Conservation (phyloP, 352 stramenopile species). For the Pythium biforme region DNA sequence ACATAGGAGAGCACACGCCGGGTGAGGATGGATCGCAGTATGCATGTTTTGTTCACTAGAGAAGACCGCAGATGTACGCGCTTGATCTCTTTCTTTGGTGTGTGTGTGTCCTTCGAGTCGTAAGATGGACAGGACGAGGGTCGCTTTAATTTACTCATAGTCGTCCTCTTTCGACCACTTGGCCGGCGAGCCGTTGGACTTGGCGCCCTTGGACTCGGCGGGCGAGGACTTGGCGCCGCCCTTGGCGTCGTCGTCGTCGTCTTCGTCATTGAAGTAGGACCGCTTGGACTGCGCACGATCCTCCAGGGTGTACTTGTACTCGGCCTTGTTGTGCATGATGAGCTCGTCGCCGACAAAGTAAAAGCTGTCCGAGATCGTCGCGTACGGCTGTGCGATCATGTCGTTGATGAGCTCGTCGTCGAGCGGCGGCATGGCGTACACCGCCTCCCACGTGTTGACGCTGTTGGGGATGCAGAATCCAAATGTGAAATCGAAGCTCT, state of each 20-base stretch:
- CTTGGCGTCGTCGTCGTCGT: conserved; percentile 66
- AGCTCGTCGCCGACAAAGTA: conserved; percentile 96
- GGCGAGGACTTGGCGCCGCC: conserved; percentile 50
- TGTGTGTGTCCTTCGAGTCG: background rate
- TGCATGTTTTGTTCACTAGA: background rate
- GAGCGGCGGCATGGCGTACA: conserved; percentile 93
- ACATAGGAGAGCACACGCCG: too few relatives aligned
- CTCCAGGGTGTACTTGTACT: conserved; percentile 93
- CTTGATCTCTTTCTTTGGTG: background rate
- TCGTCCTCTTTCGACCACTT: conserved; percentile 92
- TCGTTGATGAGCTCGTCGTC: conserved; percentile 93
- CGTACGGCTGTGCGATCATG: conserved; percentile 93
- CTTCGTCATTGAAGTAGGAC: conserved; percentile 88
- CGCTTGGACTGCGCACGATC: conserved; percentile 90
- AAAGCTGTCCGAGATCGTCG: conserved; percentile 94
- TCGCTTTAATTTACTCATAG: conserved; percentile 71
- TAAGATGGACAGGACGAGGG: background rate
- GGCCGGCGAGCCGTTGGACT: conserved; percentile 40
- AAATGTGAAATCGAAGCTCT: conserved; percentile 96
- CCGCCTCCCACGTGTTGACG: conserved; percentile 95
- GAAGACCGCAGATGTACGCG: background rate
- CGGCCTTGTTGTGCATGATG: conserved; percentile 96
- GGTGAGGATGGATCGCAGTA: background rate
- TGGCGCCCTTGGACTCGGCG: conserved; percentile 57
- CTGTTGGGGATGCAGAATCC: conserved; percentile 96